Conservation (phyloP, 192 early-diverging fungal genomes). For the Podila horticola region DNA sequence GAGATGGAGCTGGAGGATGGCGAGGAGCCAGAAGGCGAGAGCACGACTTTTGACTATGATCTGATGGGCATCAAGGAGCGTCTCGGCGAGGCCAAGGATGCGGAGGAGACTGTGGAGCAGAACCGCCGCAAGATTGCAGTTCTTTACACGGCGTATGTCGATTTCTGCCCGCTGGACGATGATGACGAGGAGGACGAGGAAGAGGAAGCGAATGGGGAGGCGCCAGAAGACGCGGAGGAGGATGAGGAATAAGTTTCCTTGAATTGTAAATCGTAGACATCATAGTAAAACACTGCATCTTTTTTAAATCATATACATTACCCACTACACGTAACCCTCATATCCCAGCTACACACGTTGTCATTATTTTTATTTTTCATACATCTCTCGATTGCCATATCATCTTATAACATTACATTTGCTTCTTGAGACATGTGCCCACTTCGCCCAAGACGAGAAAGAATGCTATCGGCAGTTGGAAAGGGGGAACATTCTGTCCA, state of each 20-base stretch:
- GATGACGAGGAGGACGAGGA: constrained; percentile 31
- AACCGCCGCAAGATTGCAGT: constrained; percentile 42
- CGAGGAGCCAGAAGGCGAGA: constrained; percentile 34
- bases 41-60: constrained; percentile 47
- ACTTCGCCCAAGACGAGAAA: too few species aligned
- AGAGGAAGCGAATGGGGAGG: constrained; percentile 12
- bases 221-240: constrained; percentile 10
- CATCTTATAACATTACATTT: too few species aligned
- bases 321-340: too few species aligned
- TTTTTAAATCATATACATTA: not conserved
- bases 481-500: too few species aligned
- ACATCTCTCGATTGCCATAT: too few species aligned
- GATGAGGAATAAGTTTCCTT: constrained; percentile 4
- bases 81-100: constrained; percentile 7
- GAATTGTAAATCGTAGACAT: not conserved
- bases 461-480: too few species aligned
- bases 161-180: constrained; percentile 42
- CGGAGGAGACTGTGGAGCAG: constrained; percentile 35
- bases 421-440: too few species aligned
- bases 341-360: too few species aligned
- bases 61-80: constrained; percentile 44
- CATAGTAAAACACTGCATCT: too few species aligned
- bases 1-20: constrained; percentile 27
- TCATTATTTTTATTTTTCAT: too few species aligned
- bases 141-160: constrained; percentile 39